Evolutionary conservation across 352 stramenopile genomes (phyloP).

Genomic region (Phytophthora syringae): DNA sequence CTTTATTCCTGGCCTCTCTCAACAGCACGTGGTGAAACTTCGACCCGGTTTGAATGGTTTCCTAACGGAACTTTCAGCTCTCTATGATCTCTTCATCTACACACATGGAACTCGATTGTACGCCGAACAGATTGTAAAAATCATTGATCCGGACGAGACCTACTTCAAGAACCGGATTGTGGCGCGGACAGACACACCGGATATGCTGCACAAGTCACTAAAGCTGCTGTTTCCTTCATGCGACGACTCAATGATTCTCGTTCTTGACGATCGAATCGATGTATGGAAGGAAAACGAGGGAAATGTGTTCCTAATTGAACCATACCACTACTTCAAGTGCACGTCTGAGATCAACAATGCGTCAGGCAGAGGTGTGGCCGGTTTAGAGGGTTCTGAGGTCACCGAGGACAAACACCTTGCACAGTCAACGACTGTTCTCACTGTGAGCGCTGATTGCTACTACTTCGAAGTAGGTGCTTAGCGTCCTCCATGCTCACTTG

Average conservation of each 20-base stretch:
- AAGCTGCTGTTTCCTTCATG: conserved; percentile 88
- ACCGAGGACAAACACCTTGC: conserved; percentile 56
- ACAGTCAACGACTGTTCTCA: conserved; percentile 66
- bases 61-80: conserved; percentile 75
- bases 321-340: conserved; percentile 86
- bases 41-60: conserved; percentile 91
- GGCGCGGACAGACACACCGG: conserved; percentile 83
- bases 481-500: neutral
- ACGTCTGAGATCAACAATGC: conserved; percentile 88
- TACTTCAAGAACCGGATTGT: conserved; percentile 91
- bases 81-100: conserved; percentile 96
- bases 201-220: conserved; percentile 89
- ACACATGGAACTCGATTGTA: conserved; percentile 95
- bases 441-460: conserved; percentile 31
- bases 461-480: neutral
- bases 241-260: conserved; percentile 89
- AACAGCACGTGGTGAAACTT: conserved; percentile 94
- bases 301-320: conserved; percentile 89
- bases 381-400: conserved; percentile 42
- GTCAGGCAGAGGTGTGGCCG: conserved; percentile 55
- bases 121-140: conserved; percentile 93
- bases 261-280: conserved; percentile 86
- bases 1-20: conserved; percentile 70
- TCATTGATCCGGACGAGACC: conserved; percentile 87
- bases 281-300: conserved; percentile 91